Base-by-base conservation (phyloP, 441 rosid genomes). In the Macaranga tanarius region DNA sequence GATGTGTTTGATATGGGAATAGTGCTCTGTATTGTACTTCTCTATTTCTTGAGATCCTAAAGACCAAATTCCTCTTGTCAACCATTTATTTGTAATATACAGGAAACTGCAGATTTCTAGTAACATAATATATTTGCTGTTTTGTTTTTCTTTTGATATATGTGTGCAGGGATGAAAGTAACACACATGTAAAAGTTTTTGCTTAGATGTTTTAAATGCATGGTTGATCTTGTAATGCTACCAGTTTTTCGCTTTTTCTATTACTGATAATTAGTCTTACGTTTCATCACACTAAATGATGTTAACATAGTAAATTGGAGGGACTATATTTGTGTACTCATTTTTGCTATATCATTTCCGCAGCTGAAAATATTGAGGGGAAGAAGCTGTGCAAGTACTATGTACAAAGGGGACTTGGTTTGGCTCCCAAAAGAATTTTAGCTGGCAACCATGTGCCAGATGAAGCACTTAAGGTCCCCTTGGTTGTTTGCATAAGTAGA, bases 401-500 rank as follows among this genome's bases (percentile, higher is more conserved):
- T 75, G 72, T 84, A 67, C 88, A 81, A 70, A 83, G 74, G 76
- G 90, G 86, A 73, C 81, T 87, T 34, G 90, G 88, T 66, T 78
- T 87, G 78, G 76, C 72, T 61, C 65, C 84, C 23, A 77, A 73
- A 73, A 78, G 75, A 64, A 58, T 26, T 10, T 15, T 19, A 22
- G 42, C 20, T 28, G 62, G 73, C 74, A 66, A 77, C 34, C 22
- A 60, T 25, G 64, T 76, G 71, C 55, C 56, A 47, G 76, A 76
- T 75, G 60, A 31, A 60, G 55, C 77, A 42, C 69, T 74, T 19
- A 75, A 76, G 70, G 76, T 74, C 22, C 86, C 90, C 34, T 69
- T 87, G 84, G 77, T 87, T 78, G 77, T 87, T 68, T 87, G 90
- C 74, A 82, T 85, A 60, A 83, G 86, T 48, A 76, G 90, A 71